These are phyloP conservation scores for Fusarium nurragi DNA, from an alignment of 2,329 filamentous ascomycete species.

Conservation along the genomic window DNA sequence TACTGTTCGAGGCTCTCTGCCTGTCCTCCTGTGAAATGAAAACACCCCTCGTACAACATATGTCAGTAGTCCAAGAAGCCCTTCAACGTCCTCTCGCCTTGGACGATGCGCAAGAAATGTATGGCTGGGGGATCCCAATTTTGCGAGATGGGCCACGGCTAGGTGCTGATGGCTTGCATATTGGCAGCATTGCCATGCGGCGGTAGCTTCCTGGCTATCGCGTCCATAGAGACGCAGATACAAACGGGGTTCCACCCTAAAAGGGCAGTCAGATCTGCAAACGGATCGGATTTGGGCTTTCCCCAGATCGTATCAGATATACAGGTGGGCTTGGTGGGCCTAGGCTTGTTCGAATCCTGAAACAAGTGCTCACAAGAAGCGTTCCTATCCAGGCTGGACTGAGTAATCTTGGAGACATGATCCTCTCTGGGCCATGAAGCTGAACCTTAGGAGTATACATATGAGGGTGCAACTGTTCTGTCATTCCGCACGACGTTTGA, in stretches of 20 bases:
- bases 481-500: conserved; percentile 21
- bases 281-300: conserved; percentile 24
- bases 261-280: conserved; percentile 26
- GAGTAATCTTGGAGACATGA: conserved; percentile 8
- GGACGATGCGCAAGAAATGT: conserved; percentile 16
- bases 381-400: background rate
- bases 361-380: conserved; percentile 15
- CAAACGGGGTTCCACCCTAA: conserved; percentile 20
- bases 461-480: conserved; percentile 5
- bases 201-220: conserved; percentile 14
- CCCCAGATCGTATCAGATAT: conserved; percentile 27
- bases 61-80: conserved; percentile 32
- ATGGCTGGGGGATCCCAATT: conserved; percentile 20
- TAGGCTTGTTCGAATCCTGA: conserved; percentile 17
- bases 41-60: conserved; percentile 38
- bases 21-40: conserved; percentile 21
- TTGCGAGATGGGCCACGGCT: conserved; percentile 25
- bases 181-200: conserved; percentile 27
- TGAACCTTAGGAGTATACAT: conserved; percentile 5
- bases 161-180: conserved; percentile 24
- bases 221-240: conserved; percentile 6
- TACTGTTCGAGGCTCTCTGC: conserved; percentile 24
- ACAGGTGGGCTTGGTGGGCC: conserved; percentile 12
- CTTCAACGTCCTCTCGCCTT: conserved; percentile 19
- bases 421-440: background rate